phyloP scores from a whole-genome alignment of 257 asterid species.

The Solanum appendiculatum region DNA sequence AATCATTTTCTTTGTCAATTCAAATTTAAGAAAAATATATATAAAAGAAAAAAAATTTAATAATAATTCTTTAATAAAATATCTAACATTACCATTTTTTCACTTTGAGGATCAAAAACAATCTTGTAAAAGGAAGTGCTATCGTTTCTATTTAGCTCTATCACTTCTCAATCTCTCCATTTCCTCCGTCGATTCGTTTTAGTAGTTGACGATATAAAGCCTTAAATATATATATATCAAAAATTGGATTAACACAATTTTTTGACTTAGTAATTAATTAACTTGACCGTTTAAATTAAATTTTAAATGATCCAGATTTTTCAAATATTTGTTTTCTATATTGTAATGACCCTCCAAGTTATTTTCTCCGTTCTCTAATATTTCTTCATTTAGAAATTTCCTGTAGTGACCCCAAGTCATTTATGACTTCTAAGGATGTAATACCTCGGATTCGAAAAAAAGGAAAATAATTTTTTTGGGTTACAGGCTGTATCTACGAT shows the following conservation, averaged over 20 bases:
- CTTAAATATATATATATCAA: background rate
- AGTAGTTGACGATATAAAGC: background rate
- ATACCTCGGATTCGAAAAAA: too few relatives aligned
- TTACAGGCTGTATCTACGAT: too few relatives aligned
- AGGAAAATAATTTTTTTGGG: too few relatives aligned
- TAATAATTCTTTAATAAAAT: background rate
- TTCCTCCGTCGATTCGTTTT: background rate
- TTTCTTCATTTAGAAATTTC: too few relatives aligned
- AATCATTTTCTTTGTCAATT: background rate
- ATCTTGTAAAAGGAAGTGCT: background rate
- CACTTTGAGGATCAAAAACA: background rate
- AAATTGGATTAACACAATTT: background rate
- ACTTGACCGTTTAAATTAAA: background rate
- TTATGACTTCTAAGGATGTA: too few relatives aligned
- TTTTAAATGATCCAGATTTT: background rate
- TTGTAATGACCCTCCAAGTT: too few relatives aligned
- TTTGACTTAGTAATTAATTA: background rate
- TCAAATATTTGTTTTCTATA: background rate
- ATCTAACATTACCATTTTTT: background rate
- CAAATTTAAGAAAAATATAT: background rate
- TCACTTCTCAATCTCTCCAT: background rate
- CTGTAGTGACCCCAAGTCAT: too few relatives aligned
- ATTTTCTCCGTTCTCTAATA: too few relatives aligned
- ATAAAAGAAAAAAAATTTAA: background rate
- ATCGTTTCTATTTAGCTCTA: background rate